Conservation (phyloP, 208 protist species). For the Leishmania martiniquensis region DNA sequence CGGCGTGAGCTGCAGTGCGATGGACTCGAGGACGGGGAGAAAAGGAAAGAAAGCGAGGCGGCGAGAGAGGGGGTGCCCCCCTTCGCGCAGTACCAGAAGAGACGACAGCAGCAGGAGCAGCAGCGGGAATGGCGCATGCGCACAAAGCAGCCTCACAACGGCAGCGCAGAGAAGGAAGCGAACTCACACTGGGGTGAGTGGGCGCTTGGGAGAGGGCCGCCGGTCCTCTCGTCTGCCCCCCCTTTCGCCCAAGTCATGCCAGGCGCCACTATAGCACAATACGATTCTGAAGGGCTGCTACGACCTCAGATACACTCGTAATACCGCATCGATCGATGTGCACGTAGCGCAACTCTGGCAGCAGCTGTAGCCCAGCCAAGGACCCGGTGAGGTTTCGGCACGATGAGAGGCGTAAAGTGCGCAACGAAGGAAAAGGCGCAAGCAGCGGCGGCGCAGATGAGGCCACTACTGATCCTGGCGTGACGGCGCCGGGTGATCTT, state of each 20-base stretch:
- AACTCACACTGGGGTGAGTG: not conserved
- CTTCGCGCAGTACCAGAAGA: not conserved
- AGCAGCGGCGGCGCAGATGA: not conserved
- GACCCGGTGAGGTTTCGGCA: slow-evolving; percentile 13
- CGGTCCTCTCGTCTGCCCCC: not conserved
- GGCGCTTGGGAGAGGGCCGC: not conserved
- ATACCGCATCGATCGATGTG: slow-evolving; percentile 13
- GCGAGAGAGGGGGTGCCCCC: not conserved
- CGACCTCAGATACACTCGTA: slow-evolving; percentile 1
- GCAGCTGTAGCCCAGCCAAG: slow-evolving; percentile 3
- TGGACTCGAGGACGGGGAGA: not conserved
- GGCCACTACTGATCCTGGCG: not conserved
- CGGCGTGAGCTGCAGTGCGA: no score
- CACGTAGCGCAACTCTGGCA: slow-evolving; percentile 12
- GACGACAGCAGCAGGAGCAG: not conserved
- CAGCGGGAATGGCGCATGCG: not conserved
- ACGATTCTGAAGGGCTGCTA: slow-evolving; percentile 1
- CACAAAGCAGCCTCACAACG: not conserved
- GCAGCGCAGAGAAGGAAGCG: not conserved
- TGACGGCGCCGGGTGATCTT: not conserved
- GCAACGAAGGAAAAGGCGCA: slow-evolving; percentile 11
- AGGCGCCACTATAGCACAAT: slow-evolving; percentile 3
- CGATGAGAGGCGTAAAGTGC: slow-evolving; percentile 2
- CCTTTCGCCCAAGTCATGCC: not conserved
- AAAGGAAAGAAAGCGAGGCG: no score